A percentile compares a stretch with the other conserved stretches of the same genome.
These are phyloP conservation scores for Mucor irregularis DNA, from an alignment of 371 early-diverging fungal genomes.

Conservation along the genomic window DNA sequence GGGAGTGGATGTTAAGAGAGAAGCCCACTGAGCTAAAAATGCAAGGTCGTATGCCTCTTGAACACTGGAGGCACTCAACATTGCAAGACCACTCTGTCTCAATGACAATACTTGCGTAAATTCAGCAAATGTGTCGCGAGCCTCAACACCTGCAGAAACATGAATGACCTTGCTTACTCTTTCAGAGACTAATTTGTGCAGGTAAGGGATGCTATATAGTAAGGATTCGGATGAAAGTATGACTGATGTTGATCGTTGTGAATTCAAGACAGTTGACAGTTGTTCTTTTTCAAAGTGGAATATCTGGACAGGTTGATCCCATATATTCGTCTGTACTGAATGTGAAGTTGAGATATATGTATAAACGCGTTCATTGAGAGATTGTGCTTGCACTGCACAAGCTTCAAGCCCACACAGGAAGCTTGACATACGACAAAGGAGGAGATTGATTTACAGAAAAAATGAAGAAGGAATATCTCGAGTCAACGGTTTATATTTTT, in stretches of 20 bases:
- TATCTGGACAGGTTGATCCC: not conserved
- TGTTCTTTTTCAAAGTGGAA: not conserved
- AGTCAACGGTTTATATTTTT: not conserved
- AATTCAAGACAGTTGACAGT: not conserved
- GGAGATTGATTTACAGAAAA: not conserved
- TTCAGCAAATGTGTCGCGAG: slow-evolving; percentile 37
- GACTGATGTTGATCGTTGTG: too few relatives aligned
- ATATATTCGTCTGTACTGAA: slow-evolving; percentile 1
- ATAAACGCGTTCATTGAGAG: slow-evolving; percentile 7
- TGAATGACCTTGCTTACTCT: slow-evolving; percentile 53
- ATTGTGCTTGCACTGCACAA: not conserved
- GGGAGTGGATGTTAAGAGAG: slow-evolving; percentile 22
- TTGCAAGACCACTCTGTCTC: slow-evolving; percentile 71
- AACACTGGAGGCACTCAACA: slow-evolving; percentile 65
- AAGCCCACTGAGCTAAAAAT: slow-evolving; percentile 53
- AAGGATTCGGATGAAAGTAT: slow-evolving; percentile 46
- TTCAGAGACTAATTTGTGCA: slow-evolving; percentile 52
- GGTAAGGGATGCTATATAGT: slow-evolving; percentile 58
- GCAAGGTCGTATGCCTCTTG: slow-evolving; percentile 73
- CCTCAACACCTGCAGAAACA: slow-evolving; percentile 32
- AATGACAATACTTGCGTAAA: slow-evolving; percentile 69
- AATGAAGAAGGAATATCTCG: not conserved
- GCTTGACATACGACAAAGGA: not conserved
- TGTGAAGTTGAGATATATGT: not conserved
- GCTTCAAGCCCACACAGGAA: slow-evolving; percentile 10